Evolutionary conservation across 305 asterid genomes (phyloP).

Genomic region (Nicotiana rustica): DNA sequence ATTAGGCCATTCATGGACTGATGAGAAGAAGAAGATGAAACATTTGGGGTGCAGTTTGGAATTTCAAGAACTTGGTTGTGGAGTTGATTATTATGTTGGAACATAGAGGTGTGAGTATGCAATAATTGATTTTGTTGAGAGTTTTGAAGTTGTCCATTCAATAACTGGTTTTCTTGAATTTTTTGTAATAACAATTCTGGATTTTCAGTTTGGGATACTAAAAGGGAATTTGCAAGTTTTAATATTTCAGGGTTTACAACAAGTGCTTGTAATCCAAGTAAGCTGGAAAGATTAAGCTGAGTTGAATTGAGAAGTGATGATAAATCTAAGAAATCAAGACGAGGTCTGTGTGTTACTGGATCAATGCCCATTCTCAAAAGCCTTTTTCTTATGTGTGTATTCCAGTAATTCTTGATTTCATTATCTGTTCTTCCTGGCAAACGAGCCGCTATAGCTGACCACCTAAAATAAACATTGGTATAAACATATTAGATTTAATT

Average conservation of each 20-base stretch:
- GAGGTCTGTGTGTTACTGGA: slow-evolving; percentile 35
- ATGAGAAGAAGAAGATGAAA: slow-evolving; percentile 29
- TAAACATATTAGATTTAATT: not conserved
- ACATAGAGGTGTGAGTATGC: not conserved
- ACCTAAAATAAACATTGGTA: not conserved
- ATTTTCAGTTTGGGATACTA: slow-evolving; percentile 16
- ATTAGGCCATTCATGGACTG: slow-evolving; percentile 28
- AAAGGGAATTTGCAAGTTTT: slow-evolving; percentile 22
- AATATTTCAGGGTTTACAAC: slow-evolving; percentile 16
- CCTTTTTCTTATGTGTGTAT: slow-evolving; percentile 33
- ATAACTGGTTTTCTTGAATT: slow-evolving; percentile 16
- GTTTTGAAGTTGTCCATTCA: not conserved
- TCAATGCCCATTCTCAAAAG: slow-evolving; percentile 34
- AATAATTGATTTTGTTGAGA: not conserved
- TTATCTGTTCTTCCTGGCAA: slow-evolving; percentile 38
- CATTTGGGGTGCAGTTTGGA: slow-evolving; percentile 29
- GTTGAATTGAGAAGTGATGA: slow-evolving; percentile 28
- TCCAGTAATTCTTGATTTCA: slow-evolving; percentile 34
- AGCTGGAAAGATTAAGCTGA: slow-evolving; percentile 24
- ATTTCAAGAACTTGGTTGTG: slow-evolving; percentile 21
- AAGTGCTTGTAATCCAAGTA: slow-evolving; percentile 34
- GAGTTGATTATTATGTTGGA: slow-evolving; percentile 25
- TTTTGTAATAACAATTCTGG: slow-evolving; percentile 10
- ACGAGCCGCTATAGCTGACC: slow-evolving; percentile 37
- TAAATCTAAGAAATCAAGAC: slow-evolving; percentile 35